Conservation (phyloP, 345 rosid species). For the Anacardium occidentale region DNA sequence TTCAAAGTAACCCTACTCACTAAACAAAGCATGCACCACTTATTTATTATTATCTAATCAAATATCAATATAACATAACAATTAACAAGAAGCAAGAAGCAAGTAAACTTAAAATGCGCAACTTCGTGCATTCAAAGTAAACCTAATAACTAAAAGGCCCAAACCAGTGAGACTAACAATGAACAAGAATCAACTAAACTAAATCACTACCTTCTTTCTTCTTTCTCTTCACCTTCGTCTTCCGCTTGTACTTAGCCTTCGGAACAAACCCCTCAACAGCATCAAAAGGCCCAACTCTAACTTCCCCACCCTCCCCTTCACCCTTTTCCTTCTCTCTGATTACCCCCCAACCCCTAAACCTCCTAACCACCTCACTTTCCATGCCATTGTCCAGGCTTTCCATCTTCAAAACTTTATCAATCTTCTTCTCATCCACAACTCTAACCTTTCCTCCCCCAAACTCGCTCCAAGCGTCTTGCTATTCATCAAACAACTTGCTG, state of each 20-base stretch:
- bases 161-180: no score
- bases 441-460: conserved; percentile 55
- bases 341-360: conserved; percentile 24
- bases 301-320: conserved; percentile 32
- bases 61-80: no score
- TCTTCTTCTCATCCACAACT: conserved; percentile 39
- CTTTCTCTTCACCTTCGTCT: neutral
- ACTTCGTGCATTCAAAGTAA: no score
- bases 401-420: conserved; percentile 47
- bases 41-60: no score
- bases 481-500: conserved; percentile 52
- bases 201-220: no score
- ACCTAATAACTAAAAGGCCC: no score
- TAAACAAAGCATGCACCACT: no score
- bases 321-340: conserved; percentile 50
- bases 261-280: conserved; percentile 95
- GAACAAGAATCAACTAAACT: no score
- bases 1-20: no score
- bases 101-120: no score
- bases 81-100: no score
- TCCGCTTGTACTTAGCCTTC: neutral
- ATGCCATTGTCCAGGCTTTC: conserved; percentile 28
- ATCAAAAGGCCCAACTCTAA: conserved; percentile 68
- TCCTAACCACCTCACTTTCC: neutral
- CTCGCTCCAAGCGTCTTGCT: conserved; percentile 52